Evolutionary conservation across 176 grass and related monocot species (phyloP).

Genomic region (Saccharum officinarum): DNA sequence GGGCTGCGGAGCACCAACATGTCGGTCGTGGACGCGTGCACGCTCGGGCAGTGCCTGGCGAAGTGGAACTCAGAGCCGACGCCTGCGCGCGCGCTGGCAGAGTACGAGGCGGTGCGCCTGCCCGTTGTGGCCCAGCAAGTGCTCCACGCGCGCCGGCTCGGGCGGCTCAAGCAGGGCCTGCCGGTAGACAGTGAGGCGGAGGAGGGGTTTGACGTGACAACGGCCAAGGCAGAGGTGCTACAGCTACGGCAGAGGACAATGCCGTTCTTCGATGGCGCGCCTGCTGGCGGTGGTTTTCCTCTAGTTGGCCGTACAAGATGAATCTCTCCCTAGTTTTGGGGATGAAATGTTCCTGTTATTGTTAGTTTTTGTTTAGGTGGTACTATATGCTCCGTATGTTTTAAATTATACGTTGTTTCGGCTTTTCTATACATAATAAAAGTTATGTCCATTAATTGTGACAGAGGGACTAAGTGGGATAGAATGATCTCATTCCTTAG

Average conservation of each 20-base stretch:
- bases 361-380: too few species aligned
- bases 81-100: constrained; percentile 30
- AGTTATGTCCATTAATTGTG: too few species aligned
- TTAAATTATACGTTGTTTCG: too few species aligned
- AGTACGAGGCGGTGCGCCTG: constrained; percentile 60
- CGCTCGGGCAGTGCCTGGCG: constrained; percentile 61
- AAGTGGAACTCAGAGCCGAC: constrained; percentile 24
- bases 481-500: too few species aligned
- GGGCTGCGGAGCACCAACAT: constrained; percentile 92
- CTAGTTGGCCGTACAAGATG: background rate
- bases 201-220: constrained; percentile 20
- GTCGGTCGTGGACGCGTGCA: constrained; percentile 66
- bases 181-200: constrained; percentile 10
- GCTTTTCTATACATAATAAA: too few species aligned
- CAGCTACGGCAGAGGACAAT: constrained; percentile 65
- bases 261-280: constrained; percentile 61
- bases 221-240: background rate
- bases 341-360: background rate
- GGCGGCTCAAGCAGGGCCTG: constrained; percentile 75
- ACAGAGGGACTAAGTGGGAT: too few species aligned
- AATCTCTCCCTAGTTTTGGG: background rate
- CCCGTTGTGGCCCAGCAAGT: constrained; percentile 65
- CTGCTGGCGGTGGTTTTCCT: background rate
- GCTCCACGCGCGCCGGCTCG: constrained; percentile 70
- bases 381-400: too few species aligned